phyloP scores from a whole-genome alignment of 2,329 filamentous ascomycete genomes.

The Cercospora sesami region DNA sequence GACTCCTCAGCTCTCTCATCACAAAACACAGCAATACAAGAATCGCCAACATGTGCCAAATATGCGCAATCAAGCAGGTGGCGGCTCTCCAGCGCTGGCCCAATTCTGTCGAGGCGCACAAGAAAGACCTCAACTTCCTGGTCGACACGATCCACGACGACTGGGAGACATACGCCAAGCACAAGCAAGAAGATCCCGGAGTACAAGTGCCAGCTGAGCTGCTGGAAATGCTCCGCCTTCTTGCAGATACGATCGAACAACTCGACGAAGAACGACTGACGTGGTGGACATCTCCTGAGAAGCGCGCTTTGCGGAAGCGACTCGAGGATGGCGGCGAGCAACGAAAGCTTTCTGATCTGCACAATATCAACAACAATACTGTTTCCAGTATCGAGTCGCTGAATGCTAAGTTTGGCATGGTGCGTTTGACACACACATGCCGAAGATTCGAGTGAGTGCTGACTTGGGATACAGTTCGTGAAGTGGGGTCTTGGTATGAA shows the following conservation, averaged over 20 bases:
- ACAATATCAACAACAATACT: constrained; percentile 30
- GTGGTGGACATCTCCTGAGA: constrained; percentile 28
- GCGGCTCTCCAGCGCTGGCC: constrained; percentile 23
- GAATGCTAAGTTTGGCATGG: constrained; percentile 21
- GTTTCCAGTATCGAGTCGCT: constrained; percentile 19
- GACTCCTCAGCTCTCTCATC: background rate
- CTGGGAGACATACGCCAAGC: constrained; percentile 11
- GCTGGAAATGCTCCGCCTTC: constrained; percentile 23
- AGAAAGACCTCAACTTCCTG: constrained; percentile 24
- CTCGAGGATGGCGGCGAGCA: constrained; percentile 24
- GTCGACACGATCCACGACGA: constrained; percentile 23
- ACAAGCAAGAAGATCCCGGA: background rate
- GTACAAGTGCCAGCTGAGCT: constrained; percentile 11
- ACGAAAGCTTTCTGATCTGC: constrained; percentile 26
- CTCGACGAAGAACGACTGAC: constrained; percentile 25
- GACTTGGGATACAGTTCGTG: constrained; percentile 15
- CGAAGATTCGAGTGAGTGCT: background rate
- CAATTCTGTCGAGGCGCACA: constrained; percentile 21
- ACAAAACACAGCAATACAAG: background rate
- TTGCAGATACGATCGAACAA: constrained; percentile 15
- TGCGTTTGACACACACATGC: background rate
- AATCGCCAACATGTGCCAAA: constrained; percentile 25
- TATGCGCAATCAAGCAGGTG: constrained; percentile 26
- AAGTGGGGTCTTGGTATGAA: constrained; percentile 29
- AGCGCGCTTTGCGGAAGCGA: constrained; percentile 19